A percentile compares a stretch with the other conserved stretches of the same genome.
Evolutionary conservation across 371 early-diverging fungal species (phyloP).

Genomic region (Syncephalastrum sp.): DNA sequence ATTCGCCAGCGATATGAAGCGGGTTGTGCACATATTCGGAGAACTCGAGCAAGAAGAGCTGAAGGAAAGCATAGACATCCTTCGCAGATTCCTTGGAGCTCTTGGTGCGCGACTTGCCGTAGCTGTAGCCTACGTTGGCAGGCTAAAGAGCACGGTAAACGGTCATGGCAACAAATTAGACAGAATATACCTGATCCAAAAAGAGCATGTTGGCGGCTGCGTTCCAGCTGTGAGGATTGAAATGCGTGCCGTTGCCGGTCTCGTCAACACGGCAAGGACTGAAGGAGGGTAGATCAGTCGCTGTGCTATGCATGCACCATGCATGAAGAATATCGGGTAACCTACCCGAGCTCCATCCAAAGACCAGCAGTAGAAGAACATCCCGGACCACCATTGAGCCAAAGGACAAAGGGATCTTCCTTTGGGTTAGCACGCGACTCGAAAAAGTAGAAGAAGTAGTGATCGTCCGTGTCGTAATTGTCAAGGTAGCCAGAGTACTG

Average conservation of each 20-base stretch:
- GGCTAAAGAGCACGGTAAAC: constrained; percentile 40
- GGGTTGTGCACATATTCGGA: constrained; percentile 33
- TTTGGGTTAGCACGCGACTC: constrained; percentile 71
- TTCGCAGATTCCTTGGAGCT: constrained; percentile 49
- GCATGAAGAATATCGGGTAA: not conserved
- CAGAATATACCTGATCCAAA: constrained; percentile 63
- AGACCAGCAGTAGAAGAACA: constrained; percentile 76
- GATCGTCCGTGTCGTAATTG: constrained; percentile 50
- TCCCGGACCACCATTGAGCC: constrained; percentile 83
- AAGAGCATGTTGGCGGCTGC: constrained; percentile 77
- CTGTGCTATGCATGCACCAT: not conserved
- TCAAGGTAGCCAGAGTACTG: constrained; percentile 62
- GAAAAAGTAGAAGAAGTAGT: constrained; percentile 86
- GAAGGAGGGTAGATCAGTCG: not conserved
- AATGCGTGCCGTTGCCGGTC: constrained; percentile 56
- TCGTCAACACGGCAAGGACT: constrained; percentile 63
- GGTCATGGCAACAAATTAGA: not conserved
- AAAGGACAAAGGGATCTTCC: constrained; percentile 77
- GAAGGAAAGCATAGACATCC: constrained; percentile 64
- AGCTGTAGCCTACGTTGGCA: constrained; percentile 75
- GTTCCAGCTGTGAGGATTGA: constrained; percentile 77
- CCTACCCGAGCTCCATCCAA: constrained; percentile 75
- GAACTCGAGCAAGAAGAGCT: constrained; percentile 69
- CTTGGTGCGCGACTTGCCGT: constrained; percentile 57
- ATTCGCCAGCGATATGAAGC: constrained; percentile 65